Evolutionary conservation across 2,329 filamentous ascomycete genomes (phyloP), one percentile per base, ranked within the genome.

Genomic region (Beauveria rudraprayagi): DNA sequence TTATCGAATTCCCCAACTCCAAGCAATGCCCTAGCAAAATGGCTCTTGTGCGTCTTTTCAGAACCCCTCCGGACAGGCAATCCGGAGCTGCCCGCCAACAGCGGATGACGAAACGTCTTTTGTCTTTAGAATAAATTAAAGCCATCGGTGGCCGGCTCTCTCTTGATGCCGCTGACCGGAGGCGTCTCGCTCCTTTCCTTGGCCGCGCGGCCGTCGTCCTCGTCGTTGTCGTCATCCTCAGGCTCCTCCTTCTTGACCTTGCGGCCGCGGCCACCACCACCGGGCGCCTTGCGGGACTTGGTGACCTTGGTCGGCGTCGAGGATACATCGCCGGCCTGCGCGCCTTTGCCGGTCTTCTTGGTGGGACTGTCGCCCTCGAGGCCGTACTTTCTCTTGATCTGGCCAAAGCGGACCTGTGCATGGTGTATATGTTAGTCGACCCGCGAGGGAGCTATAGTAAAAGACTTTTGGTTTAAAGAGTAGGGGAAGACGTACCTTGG

Each of bases 341-440:
- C 44, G 17, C 14, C 53, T 7, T 24, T 48, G 63, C 26, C 44
- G 9, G 63, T 41, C 37, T 51, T 22, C 6, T 54, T 60, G 11
- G 37, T 17, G 37, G 62, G 41, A 10, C 58, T 51, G 5, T 72
- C 70, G 62, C 67, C 68, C 43, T 66, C 67, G 46, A 79, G 71
- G 3, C 75, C 75, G 0, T 78, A 70, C 69, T 80, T 80, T 51
- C 72, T 71, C 68, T 78, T 81, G 63, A 83, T 76, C 62, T 83
- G 79, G 3, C 77, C 74, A 61, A 78, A 83, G 51, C 80, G 78
- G 44, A 76, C 74, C 73, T 78, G 16, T 17, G 17, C 37, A 5
- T 1, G 4, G 34, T 9, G 24, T 22, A 17, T 24, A 1, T 34
- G 50, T 34, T 7, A 52, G 26, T 34, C 14, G 14, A 1, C 34